Conservation (phyloP, 129 eudicot genomes). For the Arctium lappa region DNA sequence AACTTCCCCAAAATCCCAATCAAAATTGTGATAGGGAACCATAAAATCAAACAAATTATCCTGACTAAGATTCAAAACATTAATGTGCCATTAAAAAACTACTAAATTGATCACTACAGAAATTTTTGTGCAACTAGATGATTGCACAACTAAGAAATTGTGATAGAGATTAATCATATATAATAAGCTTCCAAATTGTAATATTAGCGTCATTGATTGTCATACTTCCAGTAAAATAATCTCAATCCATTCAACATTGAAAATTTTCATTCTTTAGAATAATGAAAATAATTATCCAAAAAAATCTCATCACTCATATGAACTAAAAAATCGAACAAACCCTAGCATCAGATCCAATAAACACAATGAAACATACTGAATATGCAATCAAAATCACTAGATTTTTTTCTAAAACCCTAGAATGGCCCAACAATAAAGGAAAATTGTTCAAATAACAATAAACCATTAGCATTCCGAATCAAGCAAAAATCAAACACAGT, state of each 20-base stretch:
- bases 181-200: background rate
- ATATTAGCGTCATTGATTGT: slow-evolving; percentile 18
- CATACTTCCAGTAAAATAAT: background rate
- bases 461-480: slow-evolving; percentile 20
- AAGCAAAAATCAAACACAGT: slow-evolving; percentile 18
- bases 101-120: background rate
- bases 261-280: background rate
- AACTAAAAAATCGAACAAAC: slow-evolving; percentile 11
- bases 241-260: slow-evolving; percentile 8
- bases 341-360: slow-evolving; percentile 12
- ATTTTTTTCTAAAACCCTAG: slow-evolving; percentile 29
- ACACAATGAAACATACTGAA: background rate
- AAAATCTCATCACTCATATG: background rate
- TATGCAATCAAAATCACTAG: slow-evolving; percentile 14
- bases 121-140: background rate
- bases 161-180: background rate
- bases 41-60: background rate
- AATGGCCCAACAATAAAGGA: slow-evolving; percentile 14
- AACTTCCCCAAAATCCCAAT: background rate
- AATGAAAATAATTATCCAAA: slow-evolving; percentile 3
- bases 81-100: background rate
- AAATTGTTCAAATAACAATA: slow-evolving; percentile 10
- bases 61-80: slow-evolving; percentile 4
- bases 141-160: background rate
- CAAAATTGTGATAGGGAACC: background rate